A percentile compares a stretch with the other conserved stretches of the same genome.
phyloP scores from a whole-genome alignment of 805 yeast genomes.

The Candida lessepsii region DNA sequence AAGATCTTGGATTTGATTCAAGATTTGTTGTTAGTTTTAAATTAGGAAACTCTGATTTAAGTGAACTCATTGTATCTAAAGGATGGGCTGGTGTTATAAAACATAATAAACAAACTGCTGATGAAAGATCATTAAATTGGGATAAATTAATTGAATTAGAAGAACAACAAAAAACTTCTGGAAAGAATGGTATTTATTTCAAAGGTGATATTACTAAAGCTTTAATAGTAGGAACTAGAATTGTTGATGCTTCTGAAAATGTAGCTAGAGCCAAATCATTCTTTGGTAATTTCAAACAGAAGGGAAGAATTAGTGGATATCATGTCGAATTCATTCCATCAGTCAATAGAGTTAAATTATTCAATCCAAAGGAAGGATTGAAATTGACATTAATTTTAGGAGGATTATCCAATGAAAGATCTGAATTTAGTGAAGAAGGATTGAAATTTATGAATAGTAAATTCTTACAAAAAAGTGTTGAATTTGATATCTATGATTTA shows the following conservation, averaged over 20 bases:
- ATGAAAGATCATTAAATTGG: constrained; percentile 73
- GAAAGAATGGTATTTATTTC: constrained; percentile 60
- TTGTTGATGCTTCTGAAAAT: constrained; percentile 79
- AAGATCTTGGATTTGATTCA: constrained; percentile 57
- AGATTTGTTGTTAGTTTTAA: constrained; percentile 63
- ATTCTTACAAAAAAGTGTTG: constrained; percentile 70
- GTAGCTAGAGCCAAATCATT: constrained; percentile 71
- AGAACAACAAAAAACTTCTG: constrained; percentile 49
- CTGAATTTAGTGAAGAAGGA: constrained; percentile 48
- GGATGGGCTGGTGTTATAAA: constrained; percentile 79
- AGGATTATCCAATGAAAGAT: constrained; percentile 53
- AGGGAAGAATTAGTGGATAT: constrained; percentile 61
- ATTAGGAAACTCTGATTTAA: constrained; percentile 56
- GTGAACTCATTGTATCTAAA: constrained; percentile 54
- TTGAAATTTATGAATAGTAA: constrained; percentile 51
- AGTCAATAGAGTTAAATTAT: constrained; percentile 65
- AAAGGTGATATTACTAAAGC: constrained; percentile 43
- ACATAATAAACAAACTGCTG: constrained; percentile 69
- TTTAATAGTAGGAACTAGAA: constrained; percentile 55
- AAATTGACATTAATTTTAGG: constrained; percentile 71
- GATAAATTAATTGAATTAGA: constrained; percentile 74
- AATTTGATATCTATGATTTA: constrained; percentile 61
- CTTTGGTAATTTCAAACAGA: constrained; percentile 65
- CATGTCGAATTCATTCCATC: constrained; percentile 68
- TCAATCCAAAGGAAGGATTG: constrained; percentile 68